phyloP scores from a whole-genome alignment of 2,329 filamentous ascomycete species.

The Phoma herbarum region DNA sequence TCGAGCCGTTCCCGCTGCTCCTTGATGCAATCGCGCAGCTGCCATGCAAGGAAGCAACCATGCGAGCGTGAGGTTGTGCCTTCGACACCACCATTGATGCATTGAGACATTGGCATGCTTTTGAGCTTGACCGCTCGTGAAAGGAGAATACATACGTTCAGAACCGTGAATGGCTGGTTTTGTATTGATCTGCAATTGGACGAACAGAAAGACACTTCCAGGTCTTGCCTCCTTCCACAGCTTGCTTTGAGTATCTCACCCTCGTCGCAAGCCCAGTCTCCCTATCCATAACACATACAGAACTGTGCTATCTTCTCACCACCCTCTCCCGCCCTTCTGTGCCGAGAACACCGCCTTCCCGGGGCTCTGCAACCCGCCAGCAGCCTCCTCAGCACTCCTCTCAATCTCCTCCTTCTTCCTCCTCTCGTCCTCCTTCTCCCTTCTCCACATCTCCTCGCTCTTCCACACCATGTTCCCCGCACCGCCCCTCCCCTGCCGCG shows the following conservation, averaged over 20 bases:
- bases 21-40: constrained; percentile 6
- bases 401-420: constrained; percentile 50
- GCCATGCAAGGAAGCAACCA: background rate
- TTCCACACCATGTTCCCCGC: constrained; percentile 59
- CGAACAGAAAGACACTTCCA: background rate
- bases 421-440: constrained; percentile 36
- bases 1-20: constrained; percentile 17
- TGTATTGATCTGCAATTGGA: background rate
- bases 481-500: constrained; percentile 54
- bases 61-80: background rate
- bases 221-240: background rate
- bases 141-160: background rate
- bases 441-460: constrained; percentile 47
- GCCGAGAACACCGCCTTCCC: constrained; percentile 51
- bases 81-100: background rate
- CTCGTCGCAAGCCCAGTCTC: background rate
- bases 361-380: constrained; percentile 52
- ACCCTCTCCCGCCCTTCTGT: constrained; percentile 41
- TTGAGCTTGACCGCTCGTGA: background rate
- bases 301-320: constrained; percentile 19
- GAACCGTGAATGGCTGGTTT: background rate
- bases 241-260: background rate
- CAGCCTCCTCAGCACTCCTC: constrained; percentile 46
- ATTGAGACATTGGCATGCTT: background rate
- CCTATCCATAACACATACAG: too few species aligned